Evolutionary conservation across 768 basidiomycete genomes (phyloP), one percentile per base, ranked within the genome.

Genomic region (Russula lepida): DNA sequence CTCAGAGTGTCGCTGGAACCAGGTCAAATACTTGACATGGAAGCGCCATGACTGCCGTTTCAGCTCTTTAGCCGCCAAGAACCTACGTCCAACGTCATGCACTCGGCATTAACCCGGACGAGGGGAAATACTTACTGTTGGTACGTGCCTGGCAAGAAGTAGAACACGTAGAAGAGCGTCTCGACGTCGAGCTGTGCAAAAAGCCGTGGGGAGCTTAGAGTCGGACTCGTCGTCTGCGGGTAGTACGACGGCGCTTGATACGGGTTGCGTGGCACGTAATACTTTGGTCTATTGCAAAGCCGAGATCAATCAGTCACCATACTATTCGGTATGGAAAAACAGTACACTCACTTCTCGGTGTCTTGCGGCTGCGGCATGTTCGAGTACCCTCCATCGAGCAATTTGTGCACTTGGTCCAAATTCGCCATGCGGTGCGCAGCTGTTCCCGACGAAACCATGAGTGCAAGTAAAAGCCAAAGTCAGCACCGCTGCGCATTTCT

Each of bases 41-140:
- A 98, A 99, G 52, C 97, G 85, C 97, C 97, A 99, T 43, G 92
- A 94, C 71, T 98, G 95, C 53, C 89, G 82, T 77, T 98, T 98
- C 65, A 99, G 79, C 74, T 99, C 97, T 70, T 92, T 92, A 6
- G 97, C 97, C 2, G 97, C 95, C 53, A 98, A 84, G 74, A 87
- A 95, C 75, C 93, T 95, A 60, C 17, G 52, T 53, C 51, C 2
- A 17, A 47, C 39, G 2, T 17, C 43, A 41, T 21, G 37, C 48
- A 32, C 32, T 59, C 52, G 47, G 57, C 39, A 56, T 52, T 33
- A 48, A 9, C 13, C 17, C 8, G 6, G 49, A 27, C 27, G 23
- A 5, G 64, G 15, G 49, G 44, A 9, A 47, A 43, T 8, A 78
- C 87, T 68, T 71, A 95, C 92, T 99, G 97, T 72, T 95, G 92